These are phyloP conservation scores for Ceratobasidium sp. DNA, from an alignment of 1,284 basidiomycete species.

Conservation along the genomic window DNA sequence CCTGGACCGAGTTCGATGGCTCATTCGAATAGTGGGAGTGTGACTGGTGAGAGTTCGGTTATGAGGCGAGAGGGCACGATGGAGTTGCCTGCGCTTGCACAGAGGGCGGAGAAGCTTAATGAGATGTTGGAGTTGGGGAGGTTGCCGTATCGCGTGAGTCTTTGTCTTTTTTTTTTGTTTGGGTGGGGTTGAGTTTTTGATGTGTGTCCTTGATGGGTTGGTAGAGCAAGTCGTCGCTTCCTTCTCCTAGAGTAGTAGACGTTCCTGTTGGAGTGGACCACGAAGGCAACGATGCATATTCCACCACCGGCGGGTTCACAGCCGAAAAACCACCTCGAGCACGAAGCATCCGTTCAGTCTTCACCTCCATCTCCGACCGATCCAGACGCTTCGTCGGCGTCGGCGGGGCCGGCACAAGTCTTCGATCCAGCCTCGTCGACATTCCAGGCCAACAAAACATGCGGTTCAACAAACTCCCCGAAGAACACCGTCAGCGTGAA, in stretches of 20 bases:
- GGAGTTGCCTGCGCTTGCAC: slow-evolving; percentile 66
- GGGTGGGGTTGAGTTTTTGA: not conserved
- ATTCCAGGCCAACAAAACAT: slow-evolving; percentile 24
- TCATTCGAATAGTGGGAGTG: slow-evolving; percentile 7
- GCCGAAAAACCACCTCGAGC: slow-evolving; percentile 23
- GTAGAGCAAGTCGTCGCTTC: slow-evolving; percentile 20
- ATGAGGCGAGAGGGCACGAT: slow-evolving; percentile 60
- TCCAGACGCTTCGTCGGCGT: slow-evolving; percentile 24
- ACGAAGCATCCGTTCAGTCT: slow-evolving; percentile 25
- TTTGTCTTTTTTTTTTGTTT: not conserved
- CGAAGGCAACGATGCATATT: slow-evolving; percentile 35
- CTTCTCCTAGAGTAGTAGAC: slow-evolving; percentile 7
- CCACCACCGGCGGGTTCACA: slow-evolving; percentile 31
- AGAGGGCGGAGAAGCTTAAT: slow-evolving; percentile 65
- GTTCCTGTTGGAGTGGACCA: slow-evolving; percentile 37
- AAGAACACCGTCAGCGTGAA: slow-evolving; percentile 28
- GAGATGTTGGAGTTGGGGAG: slow-evolving; percentile 67
- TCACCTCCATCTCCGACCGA: slow-evolving; percentile 30
- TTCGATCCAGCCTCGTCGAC: slow-evolving; percentile 29
- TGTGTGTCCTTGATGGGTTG: not conserved
- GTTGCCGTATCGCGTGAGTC: slow-evolving; percentile 61
- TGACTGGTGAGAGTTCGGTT: not conserved
- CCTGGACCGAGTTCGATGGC: not conserved
- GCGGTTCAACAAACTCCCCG: slow-evolving; percentile 40
- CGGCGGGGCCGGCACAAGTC: not conserved